These are phyloP conservation scores for Pythium plurisporium DNA, from an alignment of 352 stramenopile species.

Conservation along the genomic window DNA sequence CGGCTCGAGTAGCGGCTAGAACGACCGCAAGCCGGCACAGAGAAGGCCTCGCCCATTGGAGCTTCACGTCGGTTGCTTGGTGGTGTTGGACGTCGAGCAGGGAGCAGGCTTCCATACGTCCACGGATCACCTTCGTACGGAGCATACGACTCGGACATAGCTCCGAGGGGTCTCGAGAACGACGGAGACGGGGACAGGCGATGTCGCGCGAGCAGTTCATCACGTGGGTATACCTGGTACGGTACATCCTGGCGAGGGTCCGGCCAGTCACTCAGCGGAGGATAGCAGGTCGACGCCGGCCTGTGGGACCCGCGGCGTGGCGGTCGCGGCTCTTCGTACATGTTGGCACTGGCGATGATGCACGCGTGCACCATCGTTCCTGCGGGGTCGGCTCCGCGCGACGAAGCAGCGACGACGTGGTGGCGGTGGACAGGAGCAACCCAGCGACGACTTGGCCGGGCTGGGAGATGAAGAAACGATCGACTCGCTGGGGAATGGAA, in stretches of 20 bases:
- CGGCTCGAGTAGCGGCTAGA: too few relatives aligned
- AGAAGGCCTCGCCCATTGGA: too few relatives aligned
- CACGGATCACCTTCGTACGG: not conserved
- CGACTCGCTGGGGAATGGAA: not conserved
- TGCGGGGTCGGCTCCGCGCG: not conserved
- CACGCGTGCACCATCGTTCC: constrained; percentile 1
- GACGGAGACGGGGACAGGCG: too few relatives aligned
- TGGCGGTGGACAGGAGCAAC: not conserved
- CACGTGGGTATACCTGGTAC: too few relatives aligned
- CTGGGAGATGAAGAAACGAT: not conserved
- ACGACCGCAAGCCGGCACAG: too few relatives aligned
- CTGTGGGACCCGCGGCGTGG: constrained; percentile 28
- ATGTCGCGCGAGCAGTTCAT: too few relatives aligned
- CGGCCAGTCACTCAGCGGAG: constrained; percentile 8
- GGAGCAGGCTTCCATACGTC: not conserved
- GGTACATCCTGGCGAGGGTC: not conserved
- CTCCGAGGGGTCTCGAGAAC: too few relatives aligned
- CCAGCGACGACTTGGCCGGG: not conserved
- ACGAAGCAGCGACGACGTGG: not conserved
- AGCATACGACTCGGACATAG: too few relatives aligned
- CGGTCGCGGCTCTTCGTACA: constrained; percentile 28
- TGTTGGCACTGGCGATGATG: constrained; percentile 16
- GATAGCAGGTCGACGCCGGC: not conserved
- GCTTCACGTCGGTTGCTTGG: too few relatives aligned
- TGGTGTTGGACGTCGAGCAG: not conserved